A percentile compares a stretch with the other conserved stretches of the same genome.
phyloP scores from a whole-genome alignment of 1,139 yeast genomes.

The Protomyces lactucae-debilis region DNA sequence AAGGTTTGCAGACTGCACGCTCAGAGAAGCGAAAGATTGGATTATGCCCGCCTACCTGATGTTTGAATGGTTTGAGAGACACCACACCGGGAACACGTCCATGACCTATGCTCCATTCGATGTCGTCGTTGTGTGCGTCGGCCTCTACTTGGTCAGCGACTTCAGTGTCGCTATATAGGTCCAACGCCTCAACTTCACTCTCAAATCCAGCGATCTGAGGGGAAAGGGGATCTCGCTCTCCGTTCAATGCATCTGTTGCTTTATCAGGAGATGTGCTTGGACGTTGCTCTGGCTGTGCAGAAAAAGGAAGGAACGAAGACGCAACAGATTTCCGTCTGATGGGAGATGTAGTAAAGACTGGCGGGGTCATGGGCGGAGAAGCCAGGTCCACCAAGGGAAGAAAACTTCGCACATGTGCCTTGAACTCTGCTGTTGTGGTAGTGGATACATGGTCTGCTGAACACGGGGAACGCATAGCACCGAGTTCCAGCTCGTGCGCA shows the following conservation, averaged over 20 bases:
- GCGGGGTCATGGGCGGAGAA: constrained; percentile 5
- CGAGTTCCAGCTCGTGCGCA: constrained; percentile 2
- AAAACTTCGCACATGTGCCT: constrained; percentile 2
- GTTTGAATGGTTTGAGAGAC: constrained; percentile 70
- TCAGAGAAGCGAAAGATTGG: constrained; percentile 89
- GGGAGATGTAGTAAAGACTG: background rate
- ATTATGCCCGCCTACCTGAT: constrained; percentile 95
- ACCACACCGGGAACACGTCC: constrained; percentile 24
- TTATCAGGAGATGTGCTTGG: background rate
- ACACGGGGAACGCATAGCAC: constrained; percentile 4
- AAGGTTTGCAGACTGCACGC: constrained; percentile 91
- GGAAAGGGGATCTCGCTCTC: background rate
- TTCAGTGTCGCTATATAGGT: background rate
- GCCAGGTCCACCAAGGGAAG: background rate
- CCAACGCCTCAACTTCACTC: background rate
- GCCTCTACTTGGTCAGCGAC: background rate
- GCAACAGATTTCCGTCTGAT: background rate
- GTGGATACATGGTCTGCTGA: constrained; percentile 5
- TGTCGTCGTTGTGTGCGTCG: constrained; percentile 9
- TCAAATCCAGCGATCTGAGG: background rate
- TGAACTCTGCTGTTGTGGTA: constrained; percentile 20
- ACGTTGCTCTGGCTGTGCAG: background rate
- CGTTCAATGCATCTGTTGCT: background rate
- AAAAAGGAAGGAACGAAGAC: background rate
- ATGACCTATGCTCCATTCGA: constrained; percentile 22